Percentiles rank a stretch among this genome's conserved stretches.
phyloP scores from a whole-genome alignment of 225 moss, liverwort and hornwort genomes.

The Straminergon stramineum region DNA sequence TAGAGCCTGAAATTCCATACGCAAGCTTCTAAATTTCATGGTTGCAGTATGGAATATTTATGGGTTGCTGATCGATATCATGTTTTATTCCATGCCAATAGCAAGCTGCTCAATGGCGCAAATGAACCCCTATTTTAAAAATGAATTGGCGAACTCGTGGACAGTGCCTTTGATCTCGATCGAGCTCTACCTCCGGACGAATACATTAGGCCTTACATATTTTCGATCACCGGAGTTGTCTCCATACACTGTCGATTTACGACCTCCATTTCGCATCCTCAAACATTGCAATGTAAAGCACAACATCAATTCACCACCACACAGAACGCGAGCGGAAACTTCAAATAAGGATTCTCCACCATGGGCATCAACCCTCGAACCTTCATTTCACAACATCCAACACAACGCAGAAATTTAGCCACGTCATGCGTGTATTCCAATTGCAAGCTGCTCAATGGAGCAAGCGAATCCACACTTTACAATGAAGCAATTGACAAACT shows the following conservation, averaged over 20 bases:
- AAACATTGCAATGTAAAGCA: background rate
- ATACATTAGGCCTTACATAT: background rate
- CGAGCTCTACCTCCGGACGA: background rate
- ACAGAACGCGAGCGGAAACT: background rate
- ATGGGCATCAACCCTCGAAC: background rate
- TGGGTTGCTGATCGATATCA: background rate
- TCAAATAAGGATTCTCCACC: background rate
- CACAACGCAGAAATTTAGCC: background rate
- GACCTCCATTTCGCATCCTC: background rate
- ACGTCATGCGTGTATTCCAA: background rate
- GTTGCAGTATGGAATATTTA: no score
- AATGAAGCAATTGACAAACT: background rate
- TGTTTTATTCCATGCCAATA: background rate
- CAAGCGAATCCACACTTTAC: background rate
- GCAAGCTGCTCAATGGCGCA: background rate
- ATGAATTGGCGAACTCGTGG: background rate
- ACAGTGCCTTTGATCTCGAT: background rate
- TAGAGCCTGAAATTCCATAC: background rate
- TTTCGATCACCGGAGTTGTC: background rate
- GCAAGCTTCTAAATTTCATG: background rate
- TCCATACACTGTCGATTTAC: background rate
- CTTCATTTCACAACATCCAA: background rate
- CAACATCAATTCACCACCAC: background rate
- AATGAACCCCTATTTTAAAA: background rate
- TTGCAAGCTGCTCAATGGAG: background rate